These are phyloP conservation scores for Russula abietina DNA, from an alignment of 768 basidiomycete genomes.

Conservation along the genomic window DNA sequence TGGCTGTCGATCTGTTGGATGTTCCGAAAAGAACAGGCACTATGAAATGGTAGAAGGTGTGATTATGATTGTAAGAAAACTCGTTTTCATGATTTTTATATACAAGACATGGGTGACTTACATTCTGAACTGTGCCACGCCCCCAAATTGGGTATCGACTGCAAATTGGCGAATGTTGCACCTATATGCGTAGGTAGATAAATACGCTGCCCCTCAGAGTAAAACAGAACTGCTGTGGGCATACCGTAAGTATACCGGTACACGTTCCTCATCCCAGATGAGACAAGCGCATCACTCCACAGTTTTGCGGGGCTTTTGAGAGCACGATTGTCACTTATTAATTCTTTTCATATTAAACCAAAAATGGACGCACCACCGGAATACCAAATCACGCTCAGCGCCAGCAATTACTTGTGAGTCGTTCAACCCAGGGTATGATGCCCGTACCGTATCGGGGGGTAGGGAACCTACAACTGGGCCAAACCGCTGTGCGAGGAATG, in stretches of 20 bases:
- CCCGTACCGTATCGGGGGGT: background rate
- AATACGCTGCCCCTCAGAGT: background rate
- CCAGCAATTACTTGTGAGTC: constrained; percentile 8
- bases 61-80: background rate
- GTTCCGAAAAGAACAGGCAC: constrained; percentile 30
- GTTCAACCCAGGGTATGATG: constrained; percentile 2
- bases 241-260: constrained; percentile 15
- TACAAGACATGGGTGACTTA: background rate
- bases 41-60: background rate
- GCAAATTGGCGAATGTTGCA: background rate
- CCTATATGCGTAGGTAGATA: background rate
- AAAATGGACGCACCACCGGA: constrained; percentile 8
- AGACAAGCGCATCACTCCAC: constrained; percentile 12
- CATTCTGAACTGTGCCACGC: background rate
- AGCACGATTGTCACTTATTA: too few species aligned
- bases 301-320: constrained; percentile 7
- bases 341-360: too few species aligned
- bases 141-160: background rate
- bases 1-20: constrained; percentile 27
- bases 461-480: background rate
- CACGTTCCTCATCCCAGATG: constrained; percentile 3
- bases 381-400: background rate
- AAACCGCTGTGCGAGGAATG: background rate
- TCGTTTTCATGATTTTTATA: background rate
- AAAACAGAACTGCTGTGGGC: background rate